A percentile compares a stretch with the other conserved stretches of the same genome.
Evolutionary conservation across 257 asterid genomes (phyloP).

Genomic region (Rauvolfia tetraphylla): DNA sequence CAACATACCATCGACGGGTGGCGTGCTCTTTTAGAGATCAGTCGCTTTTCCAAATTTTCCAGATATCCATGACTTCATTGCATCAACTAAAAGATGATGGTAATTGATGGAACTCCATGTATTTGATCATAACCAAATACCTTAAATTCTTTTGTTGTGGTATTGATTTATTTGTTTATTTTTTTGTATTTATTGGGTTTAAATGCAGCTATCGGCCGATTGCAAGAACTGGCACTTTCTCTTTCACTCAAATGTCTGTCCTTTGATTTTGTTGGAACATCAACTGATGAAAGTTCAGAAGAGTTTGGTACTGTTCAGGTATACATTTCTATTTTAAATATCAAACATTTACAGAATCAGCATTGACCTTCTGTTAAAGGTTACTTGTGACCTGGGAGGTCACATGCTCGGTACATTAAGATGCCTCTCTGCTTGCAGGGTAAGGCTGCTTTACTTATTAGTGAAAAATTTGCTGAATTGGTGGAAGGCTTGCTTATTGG

Average conservation of each 20-base stretch:
- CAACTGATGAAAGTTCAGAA: constrained; percentile 96
- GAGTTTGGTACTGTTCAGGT: constrained; percentile 99
- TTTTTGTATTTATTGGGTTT: background rate
- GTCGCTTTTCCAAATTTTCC: constrained; percentile 84
- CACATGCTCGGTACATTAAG: background rate
- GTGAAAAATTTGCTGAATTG: background rate
- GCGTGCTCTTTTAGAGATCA: constrained; percentile 90
- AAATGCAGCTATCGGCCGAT: constrained; percentile 59
- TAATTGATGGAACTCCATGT: constrained; percentile 23
- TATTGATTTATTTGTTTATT: constrained; percentile 5
- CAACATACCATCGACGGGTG: constrained; percentile 95
- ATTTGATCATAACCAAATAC: background rate
- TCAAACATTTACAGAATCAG: background rate
- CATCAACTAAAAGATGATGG: constrained; percentile 89
- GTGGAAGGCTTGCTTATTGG: background rate
- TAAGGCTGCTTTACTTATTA: background rate
- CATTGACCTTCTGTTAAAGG: background rate
- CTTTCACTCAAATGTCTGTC: constrained; percentile 86
- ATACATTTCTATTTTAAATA: background rate
- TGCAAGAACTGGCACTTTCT: constrained; percentile 88
- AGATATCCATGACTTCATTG: constrained; percentile 85
- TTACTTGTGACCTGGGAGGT: constrained; percentile 3
- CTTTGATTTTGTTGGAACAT: constrained; percentile 93
- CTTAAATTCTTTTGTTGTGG: background rate
- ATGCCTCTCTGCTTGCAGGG: background rate